phyloP scores from a whole-genome alignment of 208 protist species.

The Leishmania tropica region DNA sequence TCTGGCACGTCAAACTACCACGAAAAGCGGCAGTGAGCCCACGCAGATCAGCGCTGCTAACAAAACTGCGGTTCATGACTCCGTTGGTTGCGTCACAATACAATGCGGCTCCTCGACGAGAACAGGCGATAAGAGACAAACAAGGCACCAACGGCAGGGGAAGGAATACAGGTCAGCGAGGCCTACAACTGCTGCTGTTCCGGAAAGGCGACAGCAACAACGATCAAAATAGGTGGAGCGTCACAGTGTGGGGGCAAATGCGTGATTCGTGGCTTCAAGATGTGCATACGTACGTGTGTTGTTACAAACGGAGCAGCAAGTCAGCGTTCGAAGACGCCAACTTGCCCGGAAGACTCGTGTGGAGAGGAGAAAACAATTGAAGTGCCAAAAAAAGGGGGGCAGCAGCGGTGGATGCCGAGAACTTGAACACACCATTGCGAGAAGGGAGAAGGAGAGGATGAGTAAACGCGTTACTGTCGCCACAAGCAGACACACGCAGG shows the following conservation, averaged over 20 bases:
- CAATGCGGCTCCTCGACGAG: background rate
- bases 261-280: too few relatives aligned
- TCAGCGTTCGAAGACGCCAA: background rate
- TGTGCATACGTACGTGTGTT: background rate
- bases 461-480: background rate
- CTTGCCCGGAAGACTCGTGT: background rate
- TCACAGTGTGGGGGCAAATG: background rate
- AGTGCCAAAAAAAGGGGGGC: too few relatives aligned
- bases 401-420: background rate
- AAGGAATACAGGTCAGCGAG: background rate
- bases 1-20: conserved; percentile 45
- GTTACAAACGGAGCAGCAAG: background rate
- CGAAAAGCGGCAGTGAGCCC: conserved; percentile 30
- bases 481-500: background rate
- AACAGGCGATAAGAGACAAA: conserved; percentile 8
- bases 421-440: background rate
- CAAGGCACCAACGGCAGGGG: conserved; percentile 7
- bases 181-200: background rate
- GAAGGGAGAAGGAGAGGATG: background rate
- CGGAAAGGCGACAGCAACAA: background rate
- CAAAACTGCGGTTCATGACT: conserved; percentile 58
- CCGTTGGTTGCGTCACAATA: background rate
- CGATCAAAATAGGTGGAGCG: background rate
- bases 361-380: background rate
- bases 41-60: conserved; percentile 60